A percentile compares a stretch with the other conserved stretches of the same genome.
Conservation (phyloP, 225 moss, liverwort and hornwort species). For the Neckera pumila region DNA sequence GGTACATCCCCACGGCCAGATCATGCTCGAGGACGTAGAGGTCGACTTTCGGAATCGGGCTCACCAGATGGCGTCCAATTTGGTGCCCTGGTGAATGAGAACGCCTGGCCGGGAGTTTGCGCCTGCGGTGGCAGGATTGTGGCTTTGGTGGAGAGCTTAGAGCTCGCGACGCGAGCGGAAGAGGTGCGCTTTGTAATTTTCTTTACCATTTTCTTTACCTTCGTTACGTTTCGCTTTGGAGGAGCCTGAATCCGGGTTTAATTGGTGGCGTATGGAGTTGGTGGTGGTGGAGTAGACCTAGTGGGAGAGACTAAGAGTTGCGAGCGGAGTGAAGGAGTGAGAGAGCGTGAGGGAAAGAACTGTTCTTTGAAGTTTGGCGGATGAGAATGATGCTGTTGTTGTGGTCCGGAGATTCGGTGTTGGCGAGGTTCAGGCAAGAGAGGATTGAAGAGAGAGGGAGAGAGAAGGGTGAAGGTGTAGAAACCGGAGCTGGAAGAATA, state of each 20-base stretch:
- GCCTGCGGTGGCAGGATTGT: background rate
- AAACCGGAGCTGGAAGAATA: constrained; percentile 3
- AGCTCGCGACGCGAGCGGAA: background rate
- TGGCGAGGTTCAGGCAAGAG: background rate
- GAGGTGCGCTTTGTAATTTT: background rate
- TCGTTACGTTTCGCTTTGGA: background rate
- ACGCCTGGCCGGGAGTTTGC: background rate
- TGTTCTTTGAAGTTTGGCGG: background rate
- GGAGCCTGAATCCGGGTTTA: background rate
- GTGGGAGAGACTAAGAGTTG: background rate
- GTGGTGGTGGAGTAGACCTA: background rate
- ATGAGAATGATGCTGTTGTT: background rate
- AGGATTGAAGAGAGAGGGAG: background rate
- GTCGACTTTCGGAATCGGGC: background rate
- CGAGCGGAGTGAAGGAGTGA: background rate
- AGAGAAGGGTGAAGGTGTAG: background rate
- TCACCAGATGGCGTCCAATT: constrained; percentile 3
- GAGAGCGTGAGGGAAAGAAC: background rate
- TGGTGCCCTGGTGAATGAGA: background rate
- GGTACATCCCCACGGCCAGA: background rate
- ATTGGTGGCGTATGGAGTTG: background rate
- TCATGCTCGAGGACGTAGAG: background rate
- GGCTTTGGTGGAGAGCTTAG: background rate
- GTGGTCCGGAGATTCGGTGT: background rate
- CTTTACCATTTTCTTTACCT: background rate